Base-by-base conservation (phyloP, 768 basidiomycete species). In the Termitomyces sp. region DNA sequence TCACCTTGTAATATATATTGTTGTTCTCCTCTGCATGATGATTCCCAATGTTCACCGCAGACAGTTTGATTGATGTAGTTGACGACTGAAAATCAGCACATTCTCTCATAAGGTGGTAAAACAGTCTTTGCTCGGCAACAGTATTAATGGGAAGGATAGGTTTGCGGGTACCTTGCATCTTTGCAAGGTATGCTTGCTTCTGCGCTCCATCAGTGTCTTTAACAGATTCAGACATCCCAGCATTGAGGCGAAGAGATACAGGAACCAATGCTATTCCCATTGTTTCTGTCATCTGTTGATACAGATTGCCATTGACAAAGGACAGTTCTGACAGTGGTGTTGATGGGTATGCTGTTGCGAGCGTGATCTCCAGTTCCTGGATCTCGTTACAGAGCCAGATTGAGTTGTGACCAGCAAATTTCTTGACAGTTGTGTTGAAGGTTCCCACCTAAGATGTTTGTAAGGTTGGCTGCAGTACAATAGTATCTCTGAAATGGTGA, bases 321-420 rank as follows among this genome's bases (percentile, higher is more conserved):
- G 13, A 20, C 7, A 41, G 40, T 22, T 9, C 13, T 23, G 12
- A 6, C 20, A 12, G 40, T 20, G 35, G 16, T 7, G 35, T 9
- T 36, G 35, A 36, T 9, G 35, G 35, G 16, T 36, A 16, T 9
- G 16, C 35, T 36, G 35, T 36, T 9, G 35, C 35, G n/a, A n/a
- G n/a, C n/a, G n/a, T n/a, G n/a, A n/a, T n/a, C n/a, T n/a, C n/a
- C n/a, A n/a, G n/a, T n/a, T n/a, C n/a, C n/a, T n/a, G n/a, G n/a
- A n/a, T n/a, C n/a, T n/a, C n/a, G n/a, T n/a, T n/a, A n/a, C n/a
- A 60, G 0, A 63, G 22, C 65, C 67, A 68, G 16, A 68, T 63
- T 0, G 52, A 56, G 33, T 52, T 60, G 32, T 68, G 66, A 3
- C 67, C 58, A 7, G 22, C 41, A 33, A 66, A 70, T 1, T 36